Evolutionary conservation across 768 basidiomycete species (phyloP).

Genomic region (Russula vinacea): DNA sequence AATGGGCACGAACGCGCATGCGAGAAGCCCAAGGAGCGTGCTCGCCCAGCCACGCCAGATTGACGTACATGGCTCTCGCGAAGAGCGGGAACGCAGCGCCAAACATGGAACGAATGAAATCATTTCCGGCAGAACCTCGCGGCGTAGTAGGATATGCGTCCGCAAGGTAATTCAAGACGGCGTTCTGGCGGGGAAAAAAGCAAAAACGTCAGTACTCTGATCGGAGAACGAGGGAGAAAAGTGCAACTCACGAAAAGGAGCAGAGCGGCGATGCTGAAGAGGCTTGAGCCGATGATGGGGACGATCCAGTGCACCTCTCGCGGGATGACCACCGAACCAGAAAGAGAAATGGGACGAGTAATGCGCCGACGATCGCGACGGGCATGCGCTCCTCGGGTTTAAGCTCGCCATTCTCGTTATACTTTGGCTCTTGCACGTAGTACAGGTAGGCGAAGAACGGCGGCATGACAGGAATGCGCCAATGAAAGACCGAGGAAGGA

Average conservation of each 20-base stretch:
- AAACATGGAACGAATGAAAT: slow-evolving; percentile 36
- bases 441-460: slow-evolving; percentile 28
- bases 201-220: not conserved
- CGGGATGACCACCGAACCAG: slow-evolving; percentile 39
- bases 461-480: slow-evolving; percentile 22
- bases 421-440: slow-evolving; percentile 27
- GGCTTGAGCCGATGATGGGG: slow-evolving; percentile 37
- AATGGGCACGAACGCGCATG: slow-evolving; percentile 33
- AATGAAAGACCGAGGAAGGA: slow-evolving; percentile 35
- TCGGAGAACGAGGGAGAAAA: slow-evolving; percentile 29
- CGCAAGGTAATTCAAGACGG: slow-evolving; percentile 36
- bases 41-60: slow-evolving; percentile 34
- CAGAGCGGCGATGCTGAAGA: slow-evolving; percentile 38
- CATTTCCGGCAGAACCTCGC: slow-evolving; percentile 40
- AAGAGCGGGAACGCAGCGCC: slow-evolving; percentile 28
- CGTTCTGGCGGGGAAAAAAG: slow-evolving; percentile 8
- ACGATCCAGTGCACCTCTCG: slow-evolving; percentile 38
- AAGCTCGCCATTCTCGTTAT: slow-evolving; percentile 25
- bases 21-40: slow-evolving; percentile 34
- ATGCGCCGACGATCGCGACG: slow-evolving; percentile 36
- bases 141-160: slow-evolving; percentile 37
- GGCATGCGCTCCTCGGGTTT: slow-evolving; percentile 38
- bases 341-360: slow-evolving; percentile 39
- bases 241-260: slow-evolving; percentile 34
- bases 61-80: slow-evolving; percentile 31